Conservation (phyloP, 805 yeast genomes). For the Myxozyma neglecta region DNA sequence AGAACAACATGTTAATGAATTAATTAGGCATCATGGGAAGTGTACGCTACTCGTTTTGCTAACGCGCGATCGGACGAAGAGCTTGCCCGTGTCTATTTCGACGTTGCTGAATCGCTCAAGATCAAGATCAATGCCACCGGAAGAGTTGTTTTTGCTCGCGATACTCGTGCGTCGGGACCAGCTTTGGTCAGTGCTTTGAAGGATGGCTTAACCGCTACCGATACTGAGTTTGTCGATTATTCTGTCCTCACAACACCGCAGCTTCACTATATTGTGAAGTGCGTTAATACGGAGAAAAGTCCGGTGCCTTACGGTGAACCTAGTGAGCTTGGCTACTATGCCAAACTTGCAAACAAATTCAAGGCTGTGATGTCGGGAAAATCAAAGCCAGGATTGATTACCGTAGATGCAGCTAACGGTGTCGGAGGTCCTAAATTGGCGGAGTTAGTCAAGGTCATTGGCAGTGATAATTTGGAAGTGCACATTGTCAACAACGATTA, state of each 20-base stretch:
- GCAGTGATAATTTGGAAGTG: constrained; percentile 47
- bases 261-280: constrained; percentile 79
- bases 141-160: constrained; percentile 71
- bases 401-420: constrained; percentile 95
- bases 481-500: constrained; percentile 44
- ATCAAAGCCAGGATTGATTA: constrained; percentile 45
- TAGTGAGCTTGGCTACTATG: constrained; percentile 67
- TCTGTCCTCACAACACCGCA: constrained; percentile 91
- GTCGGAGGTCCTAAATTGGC: constrained; percentile 80
- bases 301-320: constrained; percentile 56
- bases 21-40: constrained; percentile 63
- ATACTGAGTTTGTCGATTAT: constrained; percentile 52
- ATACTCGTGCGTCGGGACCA: constrained; percentile 83
- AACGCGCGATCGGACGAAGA: constrained; percentile 56
- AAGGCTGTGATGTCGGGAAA: constrained; percentile 42
- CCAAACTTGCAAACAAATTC: constrained; percentile 59
- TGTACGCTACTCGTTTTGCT: constrained; percentile 74
- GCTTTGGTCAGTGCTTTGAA: constrained; percentile 56
- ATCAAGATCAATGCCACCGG: constrained; percentile 44
- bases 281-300: constrained; percentile 57
- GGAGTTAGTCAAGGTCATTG: constrained; percentile 48
- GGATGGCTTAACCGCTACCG: constrained; percentile 58
- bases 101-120: constrained; percentile 44
- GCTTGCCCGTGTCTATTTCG: constrained; percentile 45
- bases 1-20: background rate